These are phyloP conservation scores for Scenedesmus sp. DNA, from an alignment of 163 green algal species.

Conservation along the genomic window DNA sequence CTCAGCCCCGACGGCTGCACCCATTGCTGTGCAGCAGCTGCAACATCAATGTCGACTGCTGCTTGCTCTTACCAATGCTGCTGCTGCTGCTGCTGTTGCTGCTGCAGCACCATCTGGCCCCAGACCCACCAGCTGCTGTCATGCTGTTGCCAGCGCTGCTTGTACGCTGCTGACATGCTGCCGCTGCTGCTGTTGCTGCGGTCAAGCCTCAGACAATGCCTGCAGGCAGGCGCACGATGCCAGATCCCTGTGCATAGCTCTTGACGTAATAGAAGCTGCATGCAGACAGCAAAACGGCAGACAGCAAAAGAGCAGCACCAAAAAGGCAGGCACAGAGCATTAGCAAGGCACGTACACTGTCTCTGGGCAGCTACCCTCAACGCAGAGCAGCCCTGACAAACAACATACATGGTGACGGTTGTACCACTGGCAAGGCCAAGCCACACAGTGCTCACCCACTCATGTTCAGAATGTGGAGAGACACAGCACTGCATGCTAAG, in stretches of 20 bases:
- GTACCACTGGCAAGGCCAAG: no score
- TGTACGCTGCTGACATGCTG: background rate
- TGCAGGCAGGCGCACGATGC: constrained; percentile 92
- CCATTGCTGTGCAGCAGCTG: no score
- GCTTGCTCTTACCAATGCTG: background rate
- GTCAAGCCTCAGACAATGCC: constrained; percentile 86
- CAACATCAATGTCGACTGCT: background rate
- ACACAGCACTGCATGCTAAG: no score
- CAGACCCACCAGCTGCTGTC: no score
- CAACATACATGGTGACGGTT: no score
- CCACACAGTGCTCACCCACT: no score
- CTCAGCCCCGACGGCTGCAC: background rate
- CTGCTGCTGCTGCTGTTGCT: constrained; percentile 14
- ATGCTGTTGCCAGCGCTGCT: background rate
- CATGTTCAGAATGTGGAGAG: no score
- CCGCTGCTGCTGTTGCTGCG: constrained; percentile 25
- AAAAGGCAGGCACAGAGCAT: background rate
- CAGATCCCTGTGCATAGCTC: constrained; percentile 91
- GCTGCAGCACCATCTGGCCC: background rate
- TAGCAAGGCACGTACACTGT: background rate
- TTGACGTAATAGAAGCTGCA: constrained; percentile 96
- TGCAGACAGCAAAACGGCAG: background rate
- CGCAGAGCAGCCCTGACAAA: no score
- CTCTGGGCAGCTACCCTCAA: no score
- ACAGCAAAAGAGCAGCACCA: constrained; percentile 11